Conservation (phyloP, 768 basidiomycete genomes). For the Mycena rebaudengoi region DNA sequence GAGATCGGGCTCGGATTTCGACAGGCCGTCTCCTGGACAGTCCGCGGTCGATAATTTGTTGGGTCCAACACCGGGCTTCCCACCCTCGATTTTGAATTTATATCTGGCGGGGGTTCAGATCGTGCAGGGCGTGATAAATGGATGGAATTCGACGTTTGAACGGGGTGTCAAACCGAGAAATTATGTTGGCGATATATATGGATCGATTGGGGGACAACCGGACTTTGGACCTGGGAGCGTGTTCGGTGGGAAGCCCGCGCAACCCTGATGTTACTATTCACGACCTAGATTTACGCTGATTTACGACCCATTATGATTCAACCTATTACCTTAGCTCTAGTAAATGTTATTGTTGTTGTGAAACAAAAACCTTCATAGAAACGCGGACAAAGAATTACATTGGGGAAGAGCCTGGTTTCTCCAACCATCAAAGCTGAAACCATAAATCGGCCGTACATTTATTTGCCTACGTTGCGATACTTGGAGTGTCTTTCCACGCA, state of each 20-base stretch:
- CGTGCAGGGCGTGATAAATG: conserved; percentile 43
- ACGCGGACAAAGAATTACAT: no score
- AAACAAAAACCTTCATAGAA: no score
- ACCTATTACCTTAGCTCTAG: no score
- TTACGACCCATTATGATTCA: no score
- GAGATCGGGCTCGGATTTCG: conserved; percentile 47
- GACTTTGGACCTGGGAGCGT: conserved; percentile 36
- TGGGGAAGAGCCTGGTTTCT: no score
- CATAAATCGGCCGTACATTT: no score
- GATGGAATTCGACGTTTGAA: conserved; percentile 43
- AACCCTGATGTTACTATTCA: no score
- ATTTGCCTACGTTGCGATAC: no score
- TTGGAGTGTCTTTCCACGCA: no score
- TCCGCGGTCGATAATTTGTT: conserved; percentile 37
- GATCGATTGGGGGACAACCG: conserved; percentile 35
- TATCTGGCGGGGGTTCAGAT: conserved; percentile 47
- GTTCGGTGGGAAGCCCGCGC: conserved; percentile 12
- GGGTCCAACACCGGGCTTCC: conserved; percentile 40
- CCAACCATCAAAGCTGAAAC: no score
- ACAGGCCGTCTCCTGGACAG: conserved; percentile 33
- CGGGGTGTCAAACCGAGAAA: conserved; percentile 40
- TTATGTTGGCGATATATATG: conserved; percentile 40
- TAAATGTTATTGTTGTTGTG: no score
- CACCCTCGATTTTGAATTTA: conserved; percentile 44
- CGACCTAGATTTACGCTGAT: no score